Conservation (phyloP, 2,329 filamentous ascomycete species). For the Zymoseptoria crescenta region DNA sequence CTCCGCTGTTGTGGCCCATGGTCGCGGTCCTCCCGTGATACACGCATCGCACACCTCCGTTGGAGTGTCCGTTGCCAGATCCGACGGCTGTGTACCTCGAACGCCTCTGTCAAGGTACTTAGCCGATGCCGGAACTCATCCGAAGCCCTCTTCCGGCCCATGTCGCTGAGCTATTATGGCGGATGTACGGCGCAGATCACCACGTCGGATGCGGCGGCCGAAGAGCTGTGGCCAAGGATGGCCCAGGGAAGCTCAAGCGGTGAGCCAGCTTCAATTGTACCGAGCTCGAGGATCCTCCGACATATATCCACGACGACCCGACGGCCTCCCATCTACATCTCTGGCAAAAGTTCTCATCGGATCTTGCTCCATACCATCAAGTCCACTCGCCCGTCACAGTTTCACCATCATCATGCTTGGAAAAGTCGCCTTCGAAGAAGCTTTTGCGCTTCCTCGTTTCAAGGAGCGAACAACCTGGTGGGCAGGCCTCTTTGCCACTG, state of each 20-base stretch:
- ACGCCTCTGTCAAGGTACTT: neutral
- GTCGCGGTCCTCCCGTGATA: too few relatives aligned
- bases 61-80: too few relatives aligned
- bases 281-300: neutral
- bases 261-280: neutral
- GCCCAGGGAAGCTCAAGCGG: neutral
- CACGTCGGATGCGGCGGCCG: neutral
- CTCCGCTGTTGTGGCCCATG: too few relatives aligned
- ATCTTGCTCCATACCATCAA: neutral
- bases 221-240: neutral
- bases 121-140: neutral
- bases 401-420: constrained; percentile 41
- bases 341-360: neutral
- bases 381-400: neutral
- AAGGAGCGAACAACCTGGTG: constrained; percentile 54
- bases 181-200: too few relatives aligned
- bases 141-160: neutral
- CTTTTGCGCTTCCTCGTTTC: constrained; percentile 52
- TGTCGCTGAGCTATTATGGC: too few relatives aligned
- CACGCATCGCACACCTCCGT: too few relatives aligned
- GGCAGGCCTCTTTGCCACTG: constrained; percentile 52
- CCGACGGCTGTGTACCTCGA: too few relatives aligned
- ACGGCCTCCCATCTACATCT: neutral
- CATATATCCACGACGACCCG: neutral
- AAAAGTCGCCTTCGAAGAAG: constrained; percentile 56